These are phyloP conservation scores for Carpinus viminea DNA, from an alignment of 306 rosid species.

Conservation along the genomic window DNA sequence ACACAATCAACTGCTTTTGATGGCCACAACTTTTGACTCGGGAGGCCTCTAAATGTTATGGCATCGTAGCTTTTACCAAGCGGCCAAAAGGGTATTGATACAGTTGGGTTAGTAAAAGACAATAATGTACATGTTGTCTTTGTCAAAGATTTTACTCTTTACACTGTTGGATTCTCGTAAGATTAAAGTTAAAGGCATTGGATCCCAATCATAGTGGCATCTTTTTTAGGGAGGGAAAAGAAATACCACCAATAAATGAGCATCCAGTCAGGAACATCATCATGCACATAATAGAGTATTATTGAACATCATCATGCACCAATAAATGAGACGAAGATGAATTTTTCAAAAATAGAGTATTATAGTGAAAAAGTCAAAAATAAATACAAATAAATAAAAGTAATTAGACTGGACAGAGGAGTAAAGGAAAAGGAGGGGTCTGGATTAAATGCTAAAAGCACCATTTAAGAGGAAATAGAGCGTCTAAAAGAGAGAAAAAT, in stretches of 20 bases:
- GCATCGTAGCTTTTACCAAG: neutral
- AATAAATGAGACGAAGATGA: too few species aligned
- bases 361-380: neutral
- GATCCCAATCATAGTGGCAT: slow-evolving; percentile 41
- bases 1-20: neutral
- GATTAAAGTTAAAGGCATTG: slow-evolving; percentile 18
- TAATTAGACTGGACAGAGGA: slow-evolving; percentile 7
- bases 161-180: neutral
- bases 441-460: neutral
- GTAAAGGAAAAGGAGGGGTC: neutral
- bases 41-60: neutral
- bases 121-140: slow-evolving; percentile 24
- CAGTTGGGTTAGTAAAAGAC: slow-evolving; percentile 1
- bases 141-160: neutral
- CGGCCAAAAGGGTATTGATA: neutral
- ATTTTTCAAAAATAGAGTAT: too few species aligned
- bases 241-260: slow-evolving; percentile 28
- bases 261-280: slow-evolving; percentile 31
- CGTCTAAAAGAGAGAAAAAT: neutral
- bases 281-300: slow-evolving; percentile 12
- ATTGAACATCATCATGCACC: slow-evolving; percentile 18
- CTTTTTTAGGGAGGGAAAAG: slow-evolving; percentile 27
- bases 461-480: neutral
- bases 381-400: neutral
- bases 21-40: slow-evolving; percentile 33